Conservation (phyloP, 805 yeast genomes). For the Candida silvatica region DNA sequence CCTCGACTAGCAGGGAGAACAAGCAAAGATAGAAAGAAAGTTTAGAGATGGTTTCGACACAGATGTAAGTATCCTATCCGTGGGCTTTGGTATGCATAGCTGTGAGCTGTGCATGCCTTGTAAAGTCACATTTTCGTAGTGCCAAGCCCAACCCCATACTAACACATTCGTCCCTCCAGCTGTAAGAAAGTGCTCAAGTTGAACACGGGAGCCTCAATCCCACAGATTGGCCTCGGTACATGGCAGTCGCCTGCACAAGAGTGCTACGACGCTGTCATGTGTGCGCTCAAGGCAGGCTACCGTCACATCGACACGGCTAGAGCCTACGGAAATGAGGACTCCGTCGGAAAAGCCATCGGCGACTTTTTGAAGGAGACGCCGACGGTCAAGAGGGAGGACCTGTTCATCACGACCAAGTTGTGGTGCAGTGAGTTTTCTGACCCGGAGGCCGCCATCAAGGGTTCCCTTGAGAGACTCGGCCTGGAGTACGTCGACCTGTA, state of each 20-base stretch:
- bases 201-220: constrained; percentile 26
- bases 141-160: too few species aligned
- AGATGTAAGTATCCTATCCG: too few species aligned
- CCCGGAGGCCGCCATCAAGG: constrained; percentile 39
- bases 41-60: too few species aligned
- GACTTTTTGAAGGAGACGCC: constrained; percentile 32
- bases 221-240: constrained; percentile 13
- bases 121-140: too few species aligned
- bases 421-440: constrained; percentile 35
- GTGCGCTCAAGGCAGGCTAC: constrained; percentile 61
- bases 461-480: constrained; percentile 40
- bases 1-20: too few species aligned
- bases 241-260: constrained; percentile 25
- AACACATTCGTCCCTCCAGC: too few species aligned
- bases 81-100: too few species aligned
- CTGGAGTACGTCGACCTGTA: constrained; percentile 59
- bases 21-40: too few species aligned
- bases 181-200: constrained; percentile 4
- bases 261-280: constrained; percentile 46
- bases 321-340: constrained; percentile 55
- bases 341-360: constrained; percentile 47
- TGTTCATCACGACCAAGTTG: constrained; percentile 59
- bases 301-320: constrained; percentile 76
- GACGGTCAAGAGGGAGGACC: constrained; percentile 48
- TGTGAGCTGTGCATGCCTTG: too few species aligned